Conservation (phyloP, 2,329 filamentous ascomycete species). For the Verticillium albo-atrum region DNA sequence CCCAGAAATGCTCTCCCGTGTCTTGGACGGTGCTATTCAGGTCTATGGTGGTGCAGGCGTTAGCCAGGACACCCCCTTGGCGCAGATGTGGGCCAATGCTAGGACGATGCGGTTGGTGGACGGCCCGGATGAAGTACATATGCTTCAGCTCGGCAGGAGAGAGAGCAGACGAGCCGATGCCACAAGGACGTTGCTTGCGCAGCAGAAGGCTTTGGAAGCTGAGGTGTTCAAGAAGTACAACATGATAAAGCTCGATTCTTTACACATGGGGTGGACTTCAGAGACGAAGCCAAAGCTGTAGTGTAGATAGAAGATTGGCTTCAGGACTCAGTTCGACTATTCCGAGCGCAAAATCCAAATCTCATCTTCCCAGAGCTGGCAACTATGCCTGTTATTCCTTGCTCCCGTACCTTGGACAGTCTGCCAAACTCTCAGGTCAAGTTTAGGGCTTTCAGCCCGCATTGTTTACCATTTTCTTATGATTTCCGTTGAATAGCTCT, state of each 20-base stretch:
- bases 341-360: too few species aligned
- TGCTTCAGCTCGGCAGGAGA: slow-evolving; percentile 74
- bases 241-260: background rate
- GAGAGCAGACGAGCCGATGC: slow-evolving; percentile 68
- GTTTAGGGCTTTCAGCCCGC: too few species aligned
- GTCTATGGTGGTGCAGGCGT: slow-evolving; percentile 88
- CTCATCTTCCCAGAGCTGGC: too few species aligned
- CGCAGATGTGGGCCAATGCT: slow-evolving; percentile 74
- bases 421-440: too few species aligned
- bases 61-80: slow-evolving; percentile 89
- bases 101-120: slow-evolving; percentile 84
- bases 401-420: too few species aligned
- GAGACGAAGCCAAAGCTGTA: background rate
- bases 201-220: slow-evolving; percentile 61
- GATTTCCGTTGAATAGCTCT: too few species aligned
- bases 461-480: too few species aligned
- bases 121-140: slow-evolving; percentile 93
- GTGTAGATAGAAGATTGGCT: too few species aligned
- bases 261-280: background rate
- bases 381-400: too few species aligned
- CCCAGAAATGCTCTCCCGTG: slow-evolving; percentile 74
- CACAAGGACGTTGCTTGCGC: slow-evolving; percentile 56
- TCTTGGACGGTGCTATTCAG: slow-evolving; percentile 94
- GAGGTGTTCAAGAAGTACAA: slow-evolving; percentile 58
- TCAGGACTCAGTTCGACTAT: too few species aligned